Percentiles rank a stretch among this genome's conserved stretches.
Conservation (phyloP, 345 rosid genomes). For the Cardiospermum halicacabum region DNA sequence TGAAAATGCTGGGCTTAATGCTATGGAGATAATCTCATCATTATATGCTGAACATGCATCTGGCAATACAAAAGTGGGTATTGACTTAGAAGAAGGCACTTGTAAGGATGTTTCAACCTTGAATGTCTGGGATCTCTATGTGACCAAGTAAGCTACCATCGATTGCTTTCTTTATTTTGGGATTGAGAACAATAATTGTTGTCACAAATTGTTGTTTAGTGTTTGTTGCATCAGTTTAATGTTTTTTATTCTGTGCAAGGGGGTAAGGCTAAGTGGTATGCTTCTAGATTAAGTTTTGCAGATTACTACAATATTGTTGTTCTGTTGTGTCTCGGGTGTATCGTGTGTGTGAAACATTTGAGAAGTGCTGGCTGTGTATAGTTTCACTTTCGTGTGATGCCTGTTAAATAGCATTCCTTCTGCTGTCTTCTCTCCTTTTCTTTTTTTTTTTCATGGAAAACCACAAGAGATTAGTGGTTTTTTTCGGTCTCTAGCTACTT, state of each 20-base stretch:
- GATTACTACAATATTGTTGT: background rate
- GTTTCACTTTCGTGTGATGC: background rate
- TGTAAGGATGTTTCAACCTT: constrained; percentile 65
- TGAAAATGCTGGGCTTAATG: constrained; percentile 95
- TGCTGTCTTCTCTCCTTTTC: background rate
- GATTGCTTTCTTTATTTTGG: background rate
- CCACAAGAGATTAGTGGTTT: too few relatives aligned
- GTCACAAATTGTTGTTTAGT: background rate
- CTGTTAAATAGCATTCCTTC: background rate
- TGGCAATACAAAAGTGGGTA: constrained; percentile 83
- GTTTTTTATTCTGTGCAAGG: background rate
- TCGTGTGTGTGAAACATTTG: background rate
- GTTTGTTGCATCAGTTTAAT: background rate
- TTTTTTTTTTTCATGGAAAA: background rate
- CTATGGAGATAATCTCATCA: constrained; percentile 90
- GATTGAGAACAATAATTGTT: background rate
- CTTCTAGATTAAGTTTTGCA: background rate
- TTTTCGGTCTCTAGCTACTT: too few relatives aligned
- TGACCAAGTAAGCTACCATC: constrained; percentile 62
- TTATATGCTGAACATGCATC: constrained; percentile 89
- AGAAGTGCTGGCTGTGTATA: background rate
- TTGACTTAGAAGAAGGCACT: constrained; percentile 77
- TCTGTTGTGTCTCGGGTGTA: background rate
- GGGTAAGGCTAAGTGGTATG: too few relatives aligned
- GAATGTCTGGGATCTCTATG: constrained; percentile 83